Conservation (phyloP, 1,139 yeast genomes). For the Insectozyma bohioensis region DNA sequence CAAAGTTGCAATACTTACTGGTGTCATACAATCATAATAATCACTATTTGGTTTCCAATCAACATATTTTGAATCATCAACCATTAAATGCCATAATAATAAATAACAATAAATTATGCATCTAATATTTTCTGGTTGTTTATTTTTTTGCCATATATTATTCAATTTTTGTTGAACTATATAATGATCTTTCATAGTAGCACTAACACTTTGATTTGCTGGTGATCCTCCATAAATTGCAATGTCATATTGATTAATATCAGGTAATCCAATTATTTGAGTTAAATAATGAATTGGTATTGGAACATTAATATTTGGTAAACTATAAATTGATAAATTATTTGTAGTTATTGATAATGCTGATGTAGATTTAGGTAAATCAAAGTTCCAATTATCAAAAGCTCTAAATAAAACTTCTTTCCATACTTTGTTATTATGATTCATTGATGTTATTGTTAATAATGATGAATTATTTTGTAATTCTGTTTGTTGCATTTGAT, state of each 20-base stretch:
- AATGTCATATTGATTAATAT: conserved; percentile 73
- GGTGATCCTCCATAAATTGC: conserved; percentile 83
- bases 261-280: conserved; percentile 61
- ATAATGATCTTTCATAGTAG: conserved; percentile 53
- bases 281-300: conserved; percentile 68
- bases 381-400: conserved; percentile 55
- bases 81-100: conserved; percentile 60
- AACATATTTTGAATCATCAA: conserved; percentile 21
- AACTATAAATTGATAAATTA: conserved; percentile 9
- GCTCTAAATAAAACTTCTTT: conserved; percentile 62
- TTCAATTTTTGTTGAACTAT: conserved; percentile 52
- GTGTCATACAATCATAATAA: conserved; percentile 39
- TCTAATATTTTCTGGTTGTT: conserved; percentile 34
- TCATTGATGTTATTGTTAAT: conserved; percentile 23
- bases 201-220: conserved; percentile 74
- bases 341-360: not conserved
- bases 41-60: conserved; percentile 37
- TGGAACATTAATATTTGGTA: conserved; percentile 17
- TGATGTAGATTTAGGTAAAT: too few species aligned
- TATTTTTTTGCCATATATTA: conserved; percentile 47
- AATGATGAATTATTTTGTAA: conserved; percentile 52
- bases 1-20: conserved; percentile 45
- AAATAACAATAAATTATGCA: conserved; percentile 65
- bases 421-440: conserved; percentile 44
- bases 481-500: conserved; percentile 75